Evolutionary conservation across 2,329 filamentous ascomycete genomes (phyloP), one percentile per base, ranked within the genome.

Genomic region (Fusarium redolens): DNA sequence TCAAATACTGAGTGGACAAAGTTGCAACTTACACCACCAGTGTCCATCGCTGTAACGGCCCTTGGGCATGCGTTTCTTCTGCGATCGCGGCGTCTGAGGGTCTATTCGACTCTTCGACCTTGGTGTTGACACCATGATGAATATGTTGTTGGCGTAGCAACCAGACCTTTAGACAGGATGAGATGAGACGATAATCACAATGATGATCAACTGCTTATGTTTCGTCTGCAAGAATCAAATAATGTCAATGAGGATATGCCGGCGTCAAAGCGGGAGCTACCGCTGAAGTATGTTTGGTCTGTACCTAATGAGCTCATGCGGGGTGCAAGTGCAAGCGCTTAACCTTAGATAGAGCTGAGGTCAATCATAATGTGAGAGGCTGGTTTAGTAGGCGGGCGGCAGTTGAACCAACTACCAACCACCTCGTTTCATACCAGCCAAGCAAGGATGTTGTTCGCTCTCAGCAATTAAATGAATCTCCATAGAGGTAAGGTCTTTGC

Each of bases 11-110:
- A 35, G 15, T 15, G 3, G 18, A 25, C 18, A 5, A 41, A 37
- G 35, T 7, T n/a, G 5, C 11, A 35, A 74, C 81, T 65, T 79
- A 82, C 81, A 84, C 78, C 77, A 82, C 81, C 82, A 84, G 45
- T 78, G 61, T 10, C 78, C 81, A 56, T 81, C 76, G 30, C 77
- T 62, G 59, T 75, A 83, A 43, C 78, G 65, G 30, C 82, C 81
- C 58, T 81, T 78, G 64, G 65, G 50, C 25, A 79, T 75, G 30
- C 79, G 78, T 57, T 79, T 80, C 71, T 78, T 81, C 14, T 73
- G 57, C 10, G 81, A 75, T 60, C 18, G 64, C 2, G 79, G 76
- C 25, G 76, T 78, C 41, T 72, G 57, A 4, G 78, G 68, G n/a
- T 54, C 47, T 48, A 65, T 65, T 13, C 48, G 61, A n/a, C 40